Evolutionary conservation across 1,284 basidiomycete species (phyloP), one percentile per base, ranked within the genome.

Genomic region (Leccinum subspadiceum): DNA sequence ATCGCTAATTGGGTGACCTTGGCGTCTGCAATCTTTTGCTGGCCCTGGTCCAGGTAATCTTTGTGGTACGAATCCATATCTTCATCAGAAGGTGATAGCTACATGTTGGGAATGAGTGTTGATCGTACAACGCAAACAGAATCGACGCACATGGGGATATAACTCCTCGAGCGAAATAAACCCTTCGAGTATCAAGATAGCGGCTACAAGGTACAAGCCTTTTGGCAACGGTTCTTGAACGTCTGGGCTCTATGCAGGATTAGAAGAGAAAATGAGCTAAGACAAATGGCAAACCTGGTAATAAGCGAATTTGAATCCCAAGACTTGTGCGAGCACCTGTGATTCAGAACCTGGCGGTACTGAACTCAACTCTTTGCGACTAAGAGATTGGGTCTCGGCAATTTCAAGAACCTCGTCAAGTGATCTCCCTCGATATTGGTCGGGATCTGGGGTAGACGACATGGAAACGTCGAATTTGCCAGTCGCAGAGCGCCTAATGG

Each of bases 221-320:
- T 83, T 85, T 0, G 94, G 92, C 0, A 86, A 83, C 48, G 76
- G 64, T 76, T 90, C 84, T 15, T 77, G 73, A 7, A 81, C 79
- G 44, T 89, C 86, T 33, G 80, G 70, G 26, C 79, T 77, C 87
- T 90, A 66, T 1, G 54, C 29, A 17, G 37, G 37, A 60, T 73
- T 64, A 71, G 60, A 63, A 33, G 37, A 46, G 50, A 41, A 54
- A 13, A 53, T 15, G n/a, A 24, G 29, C 9, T 2, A 13, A 13
- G 22, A 20, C 3, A 46, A 9, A 57, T 24, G 33, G 68, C 83
- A 58, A 64, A 92, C 92, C 76, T 94, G 89, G 75, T 96, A 98
- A 74, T 91, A 88, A 9, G 83, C 81, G 70, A 97, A 97, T 73
- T 99, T 98, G 83, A 98, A 98, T 20, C 96, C 96, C 12, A 99